A percentile compares a stretch with the other conserved stretches of the same genome.
Conservation (phyloP, 805 yeast genomes). For the Wickerhamiella qilinensis region DNA sequence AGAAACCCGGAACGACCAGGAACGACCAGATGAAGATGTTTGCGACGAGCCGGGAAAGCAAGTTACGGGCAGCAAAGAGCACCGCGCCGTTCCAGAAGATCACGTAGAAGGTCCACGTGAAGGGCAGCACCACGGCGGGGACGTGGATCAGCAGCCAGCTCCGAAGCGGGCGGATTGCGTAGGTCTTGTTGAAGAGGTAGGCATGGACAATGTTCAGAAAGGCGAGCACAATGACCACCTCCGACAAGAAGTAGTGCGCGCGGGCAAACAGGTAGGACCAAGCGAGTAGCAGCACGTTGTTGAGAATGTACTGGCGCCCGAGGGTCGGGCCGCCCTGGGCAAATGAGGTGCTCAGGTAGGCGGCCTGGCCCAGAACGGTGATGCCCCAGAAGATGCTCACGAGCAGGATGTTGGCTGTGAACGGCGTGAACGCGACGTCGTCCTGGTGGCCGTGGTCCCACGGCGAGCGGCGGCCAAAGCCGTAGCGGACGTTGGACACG, state of each 20-base stretch:
- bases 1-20: conserved; percentile 43
- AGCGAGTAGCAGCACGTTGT: conserved; percentile 40
- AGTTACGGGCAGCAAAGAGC: conserved; percentile 39
- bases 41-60: conserved; percentile 52
- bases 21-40: conserved; percentile 68
- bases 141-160: conserved; percentile 47
- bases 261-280: conserved; percentile 52
- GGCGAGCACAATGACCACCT: conserved; percentile 41
- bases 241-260: conserved; percentile 42
- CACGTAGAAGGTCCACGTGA: conserved; percentile 58
- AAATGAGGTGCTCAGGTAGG: conserved; percentile 20
- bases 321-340: conserved; percentile 17
- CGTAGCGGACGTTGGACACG: conserved; percentile 39
- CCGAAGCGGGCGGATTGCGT: conserved; percentile 32
- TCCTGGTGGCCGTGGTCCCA: conserved; percentile 28
- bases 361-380: conserved; percentile 35
- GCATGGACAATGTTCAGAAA: conserved; percentile 40
- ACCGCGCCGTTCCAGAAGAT: conserved; percentile 81
- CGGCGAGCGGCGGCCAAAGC: conserved; percentile 37
- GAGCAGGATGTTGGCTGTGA: conserved; percentile 31
- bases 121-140: conserved; percentile 52
- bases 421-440: conserved; percentile 50
- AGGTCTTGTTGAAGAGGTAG: conserved; percentile 46
- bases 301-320: conserved; percentile 46
- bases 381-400: conserved; percentile 41